Evolutionary conservation across 2,329 filamentous ascomycete genomes (phyloP), one percentile per base, ranked within the genome.

Genomic region (Aspergillaceae sp.): DNA sequence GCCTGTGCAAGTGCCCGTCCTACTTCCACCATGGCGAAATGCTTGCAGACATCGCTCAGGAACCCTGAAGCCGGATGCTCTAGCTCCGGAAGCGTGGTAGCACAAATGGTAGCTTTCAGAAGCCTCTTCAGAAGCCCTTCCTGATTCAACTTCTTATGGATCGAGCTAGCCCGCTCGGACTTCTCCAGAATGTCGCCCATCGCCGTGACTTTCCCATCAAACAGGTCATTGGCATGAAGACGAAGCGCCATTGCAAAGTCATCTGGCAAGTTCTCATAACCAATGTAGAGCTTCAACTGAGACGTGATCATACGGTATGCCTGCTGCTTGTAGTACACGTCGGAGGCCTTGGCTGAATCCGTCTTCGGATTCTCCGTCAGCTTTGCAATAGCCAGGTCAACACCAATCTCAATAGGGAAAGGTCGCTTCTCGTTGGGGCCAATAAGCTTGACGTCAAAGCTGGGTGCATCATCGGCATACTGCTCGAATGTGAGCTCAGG

Each of bases 291-390:
- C 70, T 97, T 98, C 44, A 95, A 74, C 58, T 97, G 90, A 0
- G 89, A 79, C 54, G 85, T 88, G 59, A 98, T 82, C 57, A 97
- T 77, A 50, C 89, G 83, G 55, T 96, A 82, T 0, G 94, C 87
- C 67, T 98, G 89, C 60, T 86, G 86, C 70, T 97, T 97, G 73
- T 98, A 95, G 64, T 87, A 92, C 0, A 74, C 73, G 58, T 97
- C 91, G 33, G 86, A 65, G n/a, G 64, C 81, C 48, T 75, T 83
- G 3, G 72, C 70, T 19, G 73, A 67, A 9, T 74, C 63, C 1
- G 71, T 69, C 63, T 86, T 91, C 0, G 87, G 83, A 1, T 80
- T 68, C 60, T 97, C 91, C 73, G 84, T 85, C 40, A 98, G 70
- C 65, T 94, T 96, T 46, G 84, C 82, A 51, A 97, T 86, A 1